Evolutionary conservation across 257 asterid genomes (phyloP).

Genomic region (Rehmannia glutinosa): DNA sequence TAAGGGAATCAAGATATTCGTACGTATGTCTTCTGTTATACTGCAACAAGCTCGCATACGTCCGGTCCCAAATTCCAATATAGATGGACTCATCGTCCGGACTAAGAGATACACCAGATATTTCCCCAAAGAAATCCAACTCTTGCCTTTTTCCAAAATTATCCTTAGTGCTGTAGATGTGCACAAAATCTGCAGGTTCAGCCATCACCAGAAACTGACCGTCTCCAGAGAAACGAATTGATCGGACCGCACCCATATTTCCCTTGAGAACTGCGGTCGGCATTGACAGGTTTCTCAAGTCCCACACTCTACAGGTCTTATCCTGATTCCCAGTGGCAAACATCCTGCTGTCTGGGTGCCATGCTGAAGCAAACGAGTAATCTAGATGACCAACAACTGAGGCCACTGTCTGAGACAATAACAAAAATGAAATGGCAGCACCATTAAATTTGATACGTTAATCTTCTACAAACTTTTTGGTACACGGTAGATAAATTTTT

Average conservation of each 20-base stretch:
- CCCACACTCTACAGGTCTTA: slow-evolving; percentile 74
- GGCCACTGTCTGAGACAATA: slow-evolving; percentile 35
- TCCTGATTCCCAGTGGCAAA: slow-evolving; percentile 87
- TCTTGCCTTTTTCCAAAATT: slow-evolving; percentile 53
- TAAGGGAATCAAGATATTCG: slow-evolving; percentile 49
- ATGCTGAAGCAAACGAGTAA: slow-evolving; percentile 73
- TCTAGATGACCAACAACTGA: slow-evolving; percentile 64
- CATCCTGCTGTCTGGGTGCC: slow-evolving; percentile 61
- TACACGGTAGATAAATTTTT: too few relatives aligned
- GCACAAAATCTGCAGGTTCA: slow-evolving; percentile 80
- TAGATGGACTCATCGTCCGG: slow-evolving; percentile 66
- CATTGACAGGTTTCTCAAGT: slow-evolving; percentile 44
- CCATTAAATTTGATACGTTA: background rate
- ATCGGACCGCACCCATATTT: slow-evolving; percentile 63
- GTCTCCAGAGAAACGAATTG: slow-evolving; percentile 60
- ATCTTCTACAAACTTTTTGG: too few relatives aligned
- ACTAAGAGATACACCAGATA: slow-evolving; percentile 61
- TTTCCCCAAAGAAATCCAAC: slow-evolving; percentile 75
- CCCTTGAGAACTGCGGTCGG: slow-evolving; percentile 50
- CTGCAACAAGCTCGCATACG: slow-evolving; percentile 69
- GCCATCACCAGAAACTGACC: slow-evolving; percentile 65
- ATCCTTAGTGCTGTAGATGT: slow-evolving; percentile 41
- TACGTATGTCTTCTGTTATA: slow-evolving; percentile 44
- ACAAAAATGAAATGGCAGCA: background rate
- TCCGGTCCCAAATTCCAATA: slow-evolving; percentile 71